phyloP scores from a whole-genome alignment of 2,329 filamentous ascomycete species.

The Ophiostoma triangulosporum region DNA sequence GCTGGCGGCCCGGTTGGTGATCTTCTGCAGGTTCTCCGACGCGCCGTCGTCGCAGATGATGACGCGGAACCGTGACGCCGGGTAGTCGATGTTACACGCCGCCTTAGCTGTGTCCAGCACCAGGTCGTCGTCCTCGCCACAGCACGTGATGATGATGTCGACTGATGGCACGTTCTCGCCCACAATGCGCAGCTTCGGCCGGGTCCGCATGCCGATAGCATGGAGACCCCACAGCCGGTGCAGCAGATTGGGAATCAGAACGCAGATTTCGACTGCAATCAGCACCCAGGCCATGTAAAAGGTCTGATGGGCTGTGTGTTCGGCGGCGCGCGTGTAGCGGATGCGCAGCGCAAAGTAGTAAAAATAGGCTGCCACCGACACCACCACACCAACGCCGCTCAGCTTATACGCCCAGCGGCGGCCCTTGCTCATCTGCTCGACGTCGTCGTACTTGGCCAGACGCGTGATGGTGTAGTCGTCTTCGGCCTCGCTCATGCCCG shows the following conservation, averaged over 20 bases:
- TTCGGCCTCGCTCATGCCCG: neutral
- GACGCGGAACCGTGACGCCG: slow-evolving; percentile 36
- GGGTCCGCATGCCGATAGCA: slow-evolving; percentile 14
- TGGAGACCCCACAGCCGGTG: slow-evolving; percentile 15
- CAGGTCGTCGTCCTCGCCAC: slow-evolving; percentile 41
- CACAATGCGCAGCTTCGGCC: slow-evolving; percentile 37
- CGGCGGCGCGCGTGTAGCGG: slow-evolving; percentile 37
- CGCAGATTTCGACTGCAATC: slow-evolving; percentile 15
- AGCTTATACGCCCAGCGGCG: slow-evolving; percentile 26
- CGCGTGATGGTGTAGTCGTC: slow-evolving; percentile 20
- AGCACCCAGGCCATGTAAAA: slow-evolving; percentile 39
- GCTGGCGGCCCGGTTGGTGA: slow-evolving; percentile 21
- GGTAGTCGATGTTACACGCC: slow-evolving; percentile 42
- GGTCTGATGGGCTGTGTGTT: slow-evolving; percentile 24
- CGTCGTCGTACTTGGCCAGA: slow-evolving; percentile 30
- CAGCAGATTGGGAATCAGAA: slow-evolving; percentile 13
- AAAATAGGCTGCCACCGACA: slow-evolving; percentile 28
- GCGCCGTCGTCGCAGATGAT: slow-evolving; percentile 42
- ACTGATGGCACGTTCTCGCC: slow-evolving; percentile 38
- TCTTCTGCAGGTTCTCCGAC: slow-evolving; percentile 26
- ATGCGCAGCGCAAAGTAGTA: slow-evolving; percentile 38
- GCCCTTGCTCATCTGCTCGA: slow-evolving; percentile 31
- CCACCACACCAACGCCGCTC: slow-evolving; percentile 26
- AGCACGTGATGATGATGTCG: slow-evolving; percentile 44
- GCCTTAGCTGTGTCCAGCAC: slow-evolving; percentile 42